Percentiles rank a stretch among this genome's conserved stretches.
Evolutionary conservation across 1,284 basidiomycete species (phyloP).

Genomic region (Takashimella tepidaria): DNA sequence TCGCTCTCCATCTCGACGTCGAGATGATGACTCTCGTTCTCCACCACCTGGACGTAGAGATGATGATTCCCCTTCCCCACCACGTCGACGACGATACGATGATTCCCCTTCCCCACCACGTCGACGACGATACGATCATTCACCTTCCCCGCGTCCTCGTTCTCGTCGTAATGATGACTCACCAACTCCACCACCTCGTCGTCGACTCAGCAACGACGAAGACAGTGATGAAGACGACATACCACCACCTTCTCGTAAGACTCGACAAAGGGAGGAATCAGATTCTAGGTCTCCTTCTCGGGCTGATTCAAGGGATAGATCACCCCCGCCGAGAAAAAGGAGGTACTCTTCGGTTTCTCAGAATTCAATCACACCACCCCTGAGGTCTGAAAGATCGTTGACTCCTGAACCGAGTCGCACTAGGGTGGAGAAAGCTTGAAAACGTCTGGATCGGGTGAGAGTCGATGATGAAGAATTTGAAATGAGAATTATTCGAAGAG

Average conservation of each 20-base stretch:
- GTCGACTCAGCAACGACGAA: no score
- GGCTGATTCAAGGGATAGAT: no score
- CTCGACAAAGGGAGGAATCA: background rate
- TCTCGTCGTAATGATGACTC: no score
- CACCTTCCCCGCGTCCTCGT: no score
- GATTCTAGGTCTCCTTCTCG: background rate
- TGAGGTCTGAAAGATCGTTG: background rate
- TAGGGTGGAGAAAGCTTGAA: background rate
- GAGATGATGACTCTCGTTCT: constrained; percentile 28
- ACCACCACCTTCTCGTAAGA: no score
- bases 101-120: constrained; percentile 16
- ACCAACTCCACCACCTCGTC: constrained; percentile 11
- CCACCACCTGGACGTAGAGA: constrained; percentile 43
- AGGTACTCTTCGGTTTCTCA: background rate
- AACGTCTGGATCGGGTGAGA: no score
- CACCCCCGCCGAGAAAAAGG: background rate
- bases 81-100: constrained; percentile 36
- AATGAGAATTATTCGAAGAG: no score
- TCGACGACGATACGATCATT: constrained; percentile 18
- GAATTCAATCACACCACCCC: background rate
- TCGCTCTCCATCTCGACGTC: constrained; percentile 23
- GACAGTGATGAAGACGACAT: no score
- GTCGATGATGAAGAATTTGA: no score
- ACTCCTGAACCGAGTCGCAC: background rate
- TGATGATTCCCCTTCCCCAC: constrained; percentile 46